phyloP scores from a whole-genome alignment of 106 monocot species.

The Chionographis japonica region DNA sequence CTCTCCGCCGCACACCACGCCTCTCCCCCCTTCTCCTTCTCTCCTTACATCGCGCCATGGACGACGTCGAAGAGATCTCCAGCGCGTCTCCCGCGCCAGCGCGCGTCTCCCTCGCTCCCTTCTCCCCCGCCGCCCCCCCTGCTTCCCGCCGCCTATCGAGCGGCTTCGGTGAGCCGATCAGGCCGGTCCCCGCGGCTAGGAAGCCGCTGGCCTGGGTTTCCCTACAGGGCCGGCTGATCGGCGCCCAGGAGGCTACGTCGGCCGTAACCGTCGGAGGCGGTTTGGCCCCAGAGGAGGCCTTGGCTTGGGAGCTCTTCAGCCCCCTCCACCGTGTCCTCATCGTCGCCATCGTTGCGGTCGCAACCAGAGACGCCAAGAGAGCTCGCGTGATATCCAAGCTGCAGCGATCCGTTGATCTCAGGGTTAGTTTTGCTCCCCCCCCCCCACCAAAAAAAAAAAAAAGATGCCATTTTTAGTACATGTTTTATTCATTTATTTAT shows the following conservation, averaged over 20 bases:
- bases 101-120: slow-evolving; percentile 29
- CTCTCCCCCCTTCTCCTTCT: neutral
- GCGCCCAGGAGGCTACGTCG: slow-evolving; percentile 58
- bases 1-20: neutral
- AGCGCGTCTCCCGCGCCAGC: slow-evolving; percentile 8
- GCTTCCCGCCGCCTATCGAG: slow-evolving; percentile 23
- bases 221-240: slow-evolving; percentile 67
- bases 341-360: slow-evolving; percentile 62
- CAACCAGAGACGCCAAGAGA: slow-evolving; percentile 28
- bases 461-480: neutral
- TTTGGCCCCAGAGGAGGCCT: slow-evolving; percentile 35
- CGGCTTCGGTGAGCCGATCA: slow-evolving; percentile 23
- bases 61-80: slow-evolving; percentile 2
- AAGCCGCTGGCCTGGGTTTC: slow-evolving; percentile 53
- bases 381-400: slow-evolving; percentile 36
- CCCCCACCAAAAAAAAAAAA: neutral
- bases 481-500: neutral
- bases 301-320: slow-evolving; percentile 78
- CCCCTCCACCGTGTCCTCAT: slow-evolving; percentile 72
- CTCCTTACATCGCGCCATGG: slow-evolving; percentile 3
- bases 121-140: slow-evolving; percentile 12
- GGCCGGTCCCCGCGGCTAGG: slow-evolving; percentile 16
- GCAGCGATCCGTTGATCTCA: slow-evolving; percentile 53
- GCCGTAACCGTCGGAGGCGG: slow-evolving; percentile 29
- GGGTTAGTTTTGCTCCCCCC: slow-evolving; percentile 28